A percentile compares a stretch with the other conserved stretches of the same genome.
These are phyloP conservation scores for Juncus inflexus DNA, from an alignment of 176 grass and related monocot species.

Conservation along the genomic window DNA sequence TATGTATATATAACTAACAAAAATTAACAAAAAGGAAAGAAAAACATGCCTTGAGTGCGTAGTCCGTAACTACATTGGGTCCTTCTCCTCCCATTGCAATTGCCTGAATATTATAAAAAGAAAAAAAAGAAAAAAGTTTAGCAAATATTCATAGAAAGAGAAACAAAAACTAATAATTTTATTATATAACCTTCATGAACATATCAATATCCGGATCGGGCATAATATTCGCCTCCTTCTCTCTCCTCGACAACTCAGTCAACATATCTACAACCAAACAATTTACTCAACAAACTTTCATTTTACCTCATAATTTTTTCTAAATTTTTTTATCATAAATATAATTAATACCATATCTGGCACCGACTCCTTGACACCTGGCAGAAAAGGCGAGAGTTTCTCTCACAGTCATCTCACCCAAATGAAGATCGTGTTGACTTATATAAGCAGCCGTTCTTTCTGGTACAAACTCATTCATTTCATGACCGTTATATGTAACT, in stretches of 20 bases:
- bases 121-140: too few relatives aligned
- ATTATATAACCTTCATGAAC: slow-evolving; percentile 73
- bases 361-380: slow-evolving; percentile 76
- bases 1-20: slow-evolving; percentile 7
- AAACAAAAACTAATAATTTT: not conserved
- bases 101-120: slow-evolving; percentile 50
- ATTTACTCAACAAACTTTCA: slow-evolving; percentile 11
- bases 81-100: slow-evolving; percentile 67
- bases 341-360: slow-evolving; percentile 50
- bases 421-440: slow-evolving; percentile 86
- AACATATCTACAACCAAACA: slow-evolving; percentile 57
- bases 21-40: slow-evolving; percentile 7
- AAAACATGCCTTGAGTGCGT: slow-evolving; percentile 77
- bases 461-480: slow-evolving; percentile 77
- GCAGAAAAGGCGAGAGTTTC: slow-evolving; percentile 82
- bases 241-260: slow-evolving; percentile 71
- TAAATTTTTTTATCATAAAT: slow-evolving; percentile 5
- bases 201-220: slow-evolving; percentile 88
- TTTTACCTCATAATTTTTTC: not conserved
- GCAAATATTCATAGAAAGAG: not conserved
- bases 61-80: slow-evolving; percentile 73
- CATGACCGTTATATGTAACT: slow-evolving; percentile 82
- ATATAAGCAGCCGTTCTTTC: slow-evolving; percentile 81
- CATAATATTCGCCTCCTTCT: slow-evolving; percentile 77
- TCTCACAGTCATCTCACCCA: slow-evolving; percentile 90